Conservation (phyloP, 257 asterid genomes). For the Solanum chilense region DNA sequence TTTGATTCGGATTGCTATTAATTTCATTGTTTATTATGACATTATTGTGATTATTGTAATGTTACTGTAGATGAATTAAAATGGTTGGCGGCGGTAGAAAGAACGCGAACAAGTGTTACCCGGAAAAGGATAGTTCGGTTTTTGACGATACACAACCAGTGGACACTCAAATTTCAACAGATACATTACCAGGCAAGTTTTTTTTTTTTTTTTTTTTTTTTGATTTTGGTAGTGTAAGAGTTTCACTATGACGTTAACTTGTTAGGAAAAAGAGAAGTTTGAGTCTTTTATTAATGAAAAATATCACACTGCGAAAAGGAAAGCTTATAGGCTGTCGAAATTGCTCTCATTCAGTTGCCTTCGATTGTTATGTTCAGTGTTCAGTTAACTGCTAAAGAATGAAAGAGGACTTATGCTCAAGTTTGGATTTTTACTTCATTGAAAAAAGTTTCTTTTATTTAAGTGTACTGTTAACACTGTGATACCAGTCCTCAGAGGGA, state of each 20-base stretch:
- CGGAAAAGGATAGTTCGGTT: conserved; percentile 7
- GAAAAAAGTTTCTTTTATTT: neutral
- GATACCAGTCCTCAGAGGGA: neutral
- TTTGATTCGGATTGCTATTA: neutral
- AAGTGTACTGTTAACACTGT: neutral
- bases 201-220: neutral
- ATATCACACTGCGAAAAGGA: neutral
- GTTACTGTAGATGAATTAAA: conserved; percentile 18
- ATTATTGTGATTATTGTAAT: neutral
- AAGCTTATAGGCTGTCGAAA: neutral
- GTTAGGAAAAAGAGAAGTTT: neutral
- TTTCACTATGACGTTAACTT: neutral
- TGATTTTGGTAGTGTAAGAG: neutral
- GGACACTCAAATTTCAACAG: conserved; percentile 24
- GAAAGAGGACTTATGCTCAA: neutral
- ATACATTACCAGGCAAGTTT: conserved; percentile 16
- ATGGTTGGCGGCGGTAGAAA: conserved; percentile 26
- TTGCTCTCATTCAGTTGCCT: neutral
- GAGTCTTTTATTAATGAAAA: neutral
- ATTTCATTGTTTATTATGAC: neutral
- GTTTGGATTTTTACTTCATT: neutral
- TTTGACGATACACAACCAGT: conserved; percentile 30
- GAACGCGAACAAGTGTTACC: neutral
- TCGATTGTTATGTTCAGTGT: neutral
- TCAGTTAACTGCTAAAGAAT: neutral